Base-by-base conservation (phyloP, 768 basidiomycete genomes). In the Calocybe indica region DNA sequence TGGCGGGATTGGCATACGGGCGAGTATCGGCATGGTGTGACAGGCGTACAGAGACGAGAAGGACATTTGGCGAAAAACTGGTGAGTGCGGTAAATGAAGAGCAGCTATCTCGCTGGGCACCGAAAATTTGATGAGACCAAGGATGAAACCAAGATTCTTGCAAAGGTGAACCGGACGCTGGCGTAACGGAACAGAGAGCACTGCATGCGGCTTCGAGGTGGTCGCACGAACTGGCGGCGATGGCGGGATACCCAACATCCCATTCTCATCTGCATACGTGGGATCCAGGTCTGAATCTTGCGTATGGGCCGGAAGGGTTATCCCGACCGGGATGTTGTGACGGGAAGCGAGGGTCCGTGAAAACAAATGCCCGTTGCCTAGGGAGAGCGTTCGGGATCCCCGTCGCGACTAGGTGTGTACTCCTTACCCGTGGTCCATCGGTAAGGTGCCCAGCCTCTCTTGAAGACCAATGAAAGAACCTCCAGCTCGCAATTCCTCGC, bases 231-330 rank as follows among this genome's bases (percentile, higher is more conserved):
- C n/a, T 12, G 49, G 46, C 2, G 13, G 12, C 15, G 47, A 15
- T 1, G 48, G 48, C 0, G 54, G 53, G 12, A 53, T 52, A 52
- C 59, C 57, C 37, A 51, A 2, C 5, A 47, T 37, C 12, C 64
- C 63, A 39, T 68, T 63, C 3, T 58, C 56, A 12, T 62, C 60
- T 1, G 53, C 58, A 5, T 51, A 56, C 11, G 64, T 65, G 5
- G 75, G 72, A 45, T 80, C 75, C 37, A 82, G 62, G 43, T 78
- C 77, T 2, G 80, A 83, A 56, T 76, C 72, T 37, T 72, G 68
- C 7, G 52, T 49, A n/a, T 29, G 37, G 6, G 76, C 74, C 0
- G 79, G 22, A 1, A 22, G 22, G 22, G 22, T 22, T 22, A 22
- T 22, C 22, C 22, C 22, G 22, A 22, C 22, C 22, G 22, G 22